Evolutionary conservation across 305 asterid species (phyloP).

Genomic region (Striga hermonthica): DNA sequence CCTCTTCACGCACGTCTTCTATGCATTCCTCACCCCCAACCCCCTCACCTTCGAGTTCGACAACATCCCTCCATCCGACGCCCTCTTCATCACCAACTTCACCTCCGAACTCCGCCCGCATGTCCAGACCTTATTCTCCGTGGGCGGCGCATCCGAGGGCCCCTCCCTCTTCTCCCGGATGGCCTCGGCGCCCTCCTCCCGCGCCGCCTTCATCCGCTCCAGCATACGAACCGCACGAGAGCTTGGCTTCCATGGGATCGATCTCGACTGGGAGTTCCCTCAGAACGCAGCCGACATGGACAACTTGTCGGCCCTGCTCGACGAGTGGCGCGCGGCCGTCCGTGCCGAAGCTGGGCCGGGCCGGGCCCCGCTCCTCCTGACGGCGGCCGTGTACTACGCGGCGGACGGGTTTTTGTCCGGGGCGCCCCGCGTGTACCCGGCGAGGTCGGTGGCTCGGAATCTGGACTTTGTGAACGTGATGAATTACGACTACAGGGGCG

Average conservation of each 20-base stretch:
- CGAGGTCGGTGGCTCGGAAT: slow-evolving; percentile 46
- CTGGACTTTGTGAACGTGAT: slow-evolving; percentile 79
- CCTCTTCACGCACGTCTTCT: slow-evolving; percentile 67
- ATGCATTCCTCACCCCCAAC: slow-evolving; percentile 63
- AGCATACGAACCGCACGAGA: slow-evolving; percentile 60
- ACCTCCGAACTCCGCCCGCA: slow-evolving; percentile 54
- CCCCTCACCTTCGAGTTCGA: slow-evolving; percentile 42
- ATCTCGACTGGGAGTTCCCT: slow-evolving; percentile 85
- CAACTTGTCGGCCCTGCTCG: slow-evolving; percentile 39
- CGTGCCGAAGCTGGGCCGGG: slow-evolving; percentile 37
- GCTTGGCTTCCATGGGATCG: slow-evolving; percentile 67
- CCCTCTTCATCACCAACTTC: slow-evolving; percentile 43
- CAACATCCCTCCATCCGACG: slow-evolving; percentile 37
- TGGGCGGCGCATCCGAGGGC: slow-evolving; percentile 60
- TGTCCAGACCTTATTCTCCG: slow-evolving; percentile 51
- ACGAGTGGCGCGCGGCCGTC: slow-evolving; percentile 68
- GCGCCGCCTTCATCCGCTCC: slow-evolving; percentile 50
- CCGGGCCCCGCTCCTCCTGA: slow-evolving; percentile 53
- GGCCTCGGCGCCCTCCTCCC: slow-evolving; percentile 40
- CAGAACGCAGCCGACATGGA: slow-evolving; percentile 51
- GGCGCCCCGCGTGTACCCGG: slow-evolving; percentile 48
- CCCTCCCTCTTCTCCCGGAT: slow-evolving; percentile 42
- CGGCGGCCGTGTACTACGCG: slow-evolving; percentile 75
- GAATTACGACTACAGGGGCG: slow-evolving; percentile 74
- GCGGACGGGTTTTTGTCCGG: slow-evolving; percentile 42